Base-by-base conservation (phyloP, 106 monocot species). In the Phalaenopsis aphrodite region DNA sequence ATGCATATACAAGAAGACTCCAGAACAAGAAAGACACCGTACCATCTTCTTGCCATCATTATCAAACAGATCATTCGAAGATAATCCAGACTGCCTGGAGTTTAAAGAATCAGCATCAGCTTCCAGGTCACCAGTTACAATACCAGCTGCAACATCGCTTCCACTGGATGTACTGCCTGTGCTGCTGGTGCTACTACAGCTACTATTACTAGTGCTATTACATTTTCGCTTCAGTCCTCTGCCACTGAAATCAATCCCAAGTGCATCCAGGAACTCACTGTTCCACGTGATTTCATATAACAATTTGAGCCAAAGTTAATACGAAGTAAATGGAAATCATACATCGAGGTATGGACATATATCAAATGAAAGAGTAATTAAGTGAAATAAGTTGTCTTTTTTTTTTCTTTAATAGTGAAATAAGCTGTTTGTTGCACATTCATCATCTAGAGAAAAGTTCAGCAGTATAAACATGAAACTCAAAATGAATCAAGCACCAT, bases 51-150 rank as follows among this genome's bases (percentile, higher is more conserved):
- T 66, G 15, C 77, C 85, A 82, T 88, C 87, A 72, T 82, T 89
- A 66, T 89, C 91, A 78, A 87, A 80, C 58, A 89, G 89, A 78
- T 91, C 88, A 58, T 78, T 87, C 72, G 87, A 85, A 38, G 86
- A 85, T 36, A 85, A 86, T 52, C 88, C 86, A 89, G 92, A 90
- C 77, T 90, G 94, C 81, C 84, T 86, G 66, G 81, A 90, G 12
- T 84, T 57, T 71, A 89, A 81, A 66, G 97, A 98, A 88, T 98
- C 97, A 72, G 89, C 90, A 92, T 98, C 94, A 79, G 94, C 92
- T 79, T 89, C 91, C 75, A 93, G 90, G 69, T 93, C 93, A 87
- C 80, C 84, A 81, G 74, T 85, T 76, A 76, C 82, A 83, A 61
- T 75, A 56, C 81, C 75, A 39, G 38, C 64, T 56, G 72, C 76